Evolutionary conservation across 306 rosid species (phyloP).

Genomic region (Astragalus glycyphyllos): DNA sequence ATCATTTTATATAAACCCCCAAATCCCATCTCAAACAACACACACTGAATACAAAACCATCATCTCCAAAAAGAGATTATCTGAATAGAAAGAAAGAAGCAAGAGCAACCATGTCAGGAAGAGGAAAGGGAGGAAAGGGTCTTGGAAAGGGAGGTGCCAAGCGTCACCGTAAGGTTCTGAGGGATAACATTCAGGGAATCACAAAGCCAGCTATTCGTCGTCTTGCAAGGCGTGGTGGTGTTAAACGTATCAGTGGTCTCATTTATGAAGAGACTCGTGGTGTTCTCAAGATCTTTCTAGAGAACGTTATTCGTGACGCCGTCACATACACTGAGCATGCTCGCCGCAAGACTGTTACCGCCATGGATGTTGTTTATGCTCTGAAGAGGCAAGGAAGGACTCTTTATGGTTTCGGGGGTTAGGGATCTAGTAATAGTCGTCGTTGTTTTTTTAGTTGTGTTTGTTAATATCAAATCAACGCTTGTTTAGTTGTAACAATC

Average conservation of each 20-base stretch:
- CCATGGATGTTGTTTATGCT: constrained; percentile 61
- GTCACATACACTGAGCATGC: constrained; percentile 64
- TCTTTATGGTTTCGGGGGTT: constrained; percentile 58
- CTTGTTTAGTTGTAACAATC: background rate
- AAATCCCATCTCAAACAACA: background rate
- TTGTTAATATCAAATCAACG: constrained; percentile 3
- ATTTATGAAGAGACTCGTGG: constrained; percentile 59
- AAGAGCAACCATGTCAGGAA: constrained; percentile 45
- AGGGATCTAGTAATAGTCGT: background rate
- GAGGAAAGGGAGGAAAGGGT: constrained; percentile 62
- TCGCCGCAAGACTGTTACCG: constrained; percentile 57
- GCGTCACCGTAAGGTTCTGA: constrained; percentile 58
- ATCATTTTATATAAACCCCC: background rate
- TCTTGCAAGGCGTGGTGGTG: constrained; percentile 58
- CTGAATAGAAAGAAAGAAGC: background rate
- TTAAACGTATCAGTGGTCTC: constrained; percentile 61
- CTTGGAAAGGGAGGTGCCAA: constrained; percentile 61
- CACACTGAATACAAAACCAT: background rate
- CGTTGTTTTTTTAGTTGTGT: background rate
- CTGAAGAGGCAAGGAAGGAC: constrained; percentile 64
- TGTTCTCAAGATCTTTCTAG: constrained; percentile 55
- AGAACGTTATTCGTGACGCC: constrained; percentile 55
- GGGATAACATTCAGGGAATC: constrained; percentile 59
- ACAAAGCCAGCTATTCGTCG: constrained; percentile 62
- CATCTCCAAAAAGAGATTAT: background rate